phyloP scores from a whole-genome alignment of 331 rosid genomes.

The Quercus phellos region DNA sequence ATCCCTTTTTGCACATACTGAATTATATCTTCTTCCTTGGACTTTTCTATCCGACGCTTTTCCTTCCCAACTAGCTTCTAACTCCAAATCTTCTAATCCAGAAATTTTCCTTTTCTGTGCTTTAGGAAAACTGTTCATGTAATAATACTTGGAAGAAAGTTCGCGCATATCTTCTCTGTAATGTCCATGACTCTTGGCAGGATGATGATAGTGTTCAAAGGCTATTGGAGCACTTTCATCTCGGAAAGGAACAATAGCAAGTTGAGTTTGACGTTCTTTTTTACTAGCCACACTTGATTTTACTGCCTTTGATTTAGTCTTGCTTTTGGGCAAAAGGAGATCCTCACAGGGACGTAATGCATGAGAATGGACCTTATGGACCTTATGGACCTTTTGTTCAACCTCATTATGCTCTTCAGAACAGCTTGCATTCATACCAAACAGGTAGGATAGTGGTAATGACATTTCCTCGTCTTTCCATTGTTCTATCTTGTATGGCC shows the following conservation, averaged over 20 bases:
- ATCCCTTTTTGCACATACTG: slow-evolving; percentile 31
- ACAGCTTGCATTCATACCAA: slow-evolving; percentile 25
- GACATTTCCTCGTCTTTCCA: slow-evolving; percentile 47
- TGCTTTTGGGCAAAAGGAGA: slow-evolving; percentile 24
- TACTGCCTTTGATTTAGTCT: slow-evolving; percentile 3
- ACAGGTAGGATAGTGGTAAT: slow-evolving; percentile 46
- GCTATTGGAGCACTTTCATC: slow-evolving; percentile 32
- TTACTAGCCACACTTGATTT: slow-evolving; percentile 26
- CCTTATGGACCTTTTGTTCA: slow-evolving; percentile 17
- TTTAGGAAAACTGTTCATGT: slow-evolving; percentile 33
- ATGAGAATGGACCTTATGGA: slow-evolving; percentile 3
- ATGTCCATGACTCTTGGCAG: slow-evolving; percentile 22
- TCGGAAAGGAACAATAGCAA: slow-evolving; percentile 49
- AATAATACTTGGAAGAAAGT: slow-evolving; percentile 27
- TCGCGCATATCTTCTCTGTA: slow-evolving; percentile 24
- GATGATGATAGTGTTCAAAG: slow-evolving; percentile 25
- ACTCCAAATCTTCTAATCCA: slow-evolving; percentile 44
- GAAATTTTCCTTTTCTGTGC: slow-evolving; percentile 28
- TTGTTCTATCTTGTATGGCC: slow-evolving; percentile 43
- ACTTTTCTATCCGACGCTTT: slow-evolving; percentile 27
- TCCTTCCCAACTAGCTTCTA: slow-evolving; percentile 53
- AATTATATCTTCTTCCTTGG: slow-evolving; percentile 21
- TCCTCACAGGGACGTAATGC: slow-evolving; percentile 17
- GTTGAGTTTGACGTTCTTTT: slow-evolving; percentile 30
- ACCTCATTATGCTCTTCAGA: slow-evolving; percentile 6